Conservation (phyloP, 1,139 yeast genomes). For the Candida pseudoviswanathii region DNA sequence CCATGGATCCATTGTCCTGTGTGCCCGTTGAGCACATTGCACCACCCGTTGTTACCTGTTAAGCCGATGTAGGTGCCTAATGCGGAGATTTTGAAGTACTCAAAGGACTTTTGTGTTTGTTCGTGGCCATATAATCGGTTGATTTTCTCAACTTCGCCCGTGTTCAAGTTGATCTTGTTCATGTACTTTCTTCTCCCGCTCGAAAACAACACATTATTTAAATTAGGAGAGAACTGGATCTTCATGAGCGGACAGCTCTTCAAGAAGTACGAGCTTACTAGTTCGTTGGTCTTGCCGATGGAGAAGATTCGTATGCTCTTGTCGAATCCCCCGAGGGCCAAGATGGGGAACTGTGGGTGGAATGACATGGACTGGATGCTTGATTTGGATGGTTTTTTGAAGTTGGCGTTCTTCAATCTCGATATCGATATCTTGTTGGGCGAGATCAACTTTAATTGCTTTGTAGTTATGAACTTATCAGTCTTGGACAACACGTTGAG, state of each 20-base stretch:
- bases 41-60: conserved; percentile 88
- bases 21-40: conserved; percentile 71
- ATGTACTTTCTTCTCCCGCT: conserved; percentile 92
- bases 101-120: conserved; percentile 82
- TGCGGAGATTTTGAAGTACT: conserved; percentile 72
- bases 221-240: conserved; percentile 59
- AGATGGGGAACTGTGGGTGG: conserved; percentile 82
- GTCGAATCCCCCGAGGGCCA: conserved; percentile 92
- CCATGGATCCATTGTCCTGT: conserved; percentile 88
- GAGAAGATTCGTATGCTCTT: conserved; percentile 84
- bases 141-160: conserved; percentile 79
- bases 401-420: conserved; percentile 85
- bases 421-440: conserved; percentile 72
- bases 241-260: conserved; percentile 79
- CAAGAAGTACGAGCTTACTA: conserved; percentile 81
- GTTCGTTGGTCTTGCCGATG: conserved; percentile 86
- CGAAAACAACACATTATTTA: conserved; percentile 57
- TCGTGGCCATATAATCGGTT: conserved; percentile 93
- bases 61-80: conserved; percentile 74
- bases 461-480: conserved; percentile 54
- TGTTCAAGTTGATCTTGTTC: conserved; percentile 86
- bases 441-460: conserved; percentile 62
- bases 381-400: conserved; percentile 64
- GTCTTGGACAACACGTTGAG: conserved; percentile 59
- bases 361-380: conserved; percentile 83